Conservation (phyloP, 805 yeast species). For the Saccharomyces jurei region DNA sequence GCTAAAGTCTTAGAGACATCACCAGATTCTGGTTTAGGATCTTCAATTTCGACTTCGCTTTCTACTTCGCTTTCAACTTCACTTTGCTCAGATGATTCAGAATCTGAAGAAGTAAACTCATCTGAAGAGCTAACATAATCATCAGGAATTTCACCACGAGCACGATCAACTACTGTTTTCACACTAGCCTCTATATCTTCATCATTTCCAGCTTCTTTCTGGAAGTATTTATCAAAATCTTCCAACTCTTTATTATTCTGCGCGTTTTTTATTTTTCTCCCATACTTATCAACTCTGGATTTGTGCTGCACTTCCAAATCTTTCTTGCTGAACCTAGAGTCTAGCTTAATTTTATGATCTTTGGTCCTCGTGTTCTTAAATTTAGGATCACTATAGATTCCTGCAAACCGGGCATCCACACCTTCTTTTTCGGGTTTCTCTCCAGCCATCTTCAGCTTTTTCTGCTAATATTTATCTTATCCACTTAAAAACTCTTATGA, state of each 20-base stretch:
- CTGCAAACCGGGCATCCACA: constrained; percentile 67
- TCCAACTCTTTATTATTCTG: constrained; percentile 33
- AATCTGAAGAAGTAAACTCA: constrained; percentile 39
- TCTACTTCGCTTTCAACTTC: constrained; percentile 42
- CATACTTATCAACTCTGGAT: constrained; percentile 76
- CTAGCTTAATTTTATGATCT: constrained; percentile 68
- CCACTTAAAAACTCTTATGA: neutral
- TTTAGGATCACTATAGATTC: constrained; percentile 80
- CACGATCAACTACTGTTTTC: constrained; percentile 39
- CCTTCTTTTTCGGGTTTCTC: constrained; percentile 33
- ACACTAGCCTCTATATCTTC: constrained; percentile 17
- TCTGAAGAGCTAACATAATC: constrained; percentile 37
- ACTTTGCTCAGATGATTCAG: constrained; percentile 36
- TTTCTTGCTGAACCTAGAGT: constrained; percentile 70
- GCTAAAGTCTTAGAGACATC: constrained; percentile 81
- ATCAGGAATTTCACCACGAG: constrained; percentile 57
- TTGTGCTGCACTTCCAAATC: constrained; percentile 50
- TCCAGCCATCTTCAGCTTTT: constrained; percentile 11
- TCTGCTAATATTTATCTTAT: too few species aligned
- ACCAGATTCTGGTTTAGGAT: constrained; percentile 66
- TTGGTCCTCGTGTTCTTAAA: constrained; percentile 67
- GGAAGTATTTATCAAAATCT: constrained; percentile 61
- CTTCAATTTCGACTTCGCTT: constrained; percentile 49
- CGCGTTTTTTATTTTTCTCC: constrained; percentile 51
- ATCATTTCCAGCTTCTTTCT: constrained; percentile 32